A percentile compares a stretch with the other conserved stretches of the same genome.
phyloP scores from a whole-genome alignment of 2,329 filamentous ascomycete species.

The Geosmithia putterillii region DNA sequence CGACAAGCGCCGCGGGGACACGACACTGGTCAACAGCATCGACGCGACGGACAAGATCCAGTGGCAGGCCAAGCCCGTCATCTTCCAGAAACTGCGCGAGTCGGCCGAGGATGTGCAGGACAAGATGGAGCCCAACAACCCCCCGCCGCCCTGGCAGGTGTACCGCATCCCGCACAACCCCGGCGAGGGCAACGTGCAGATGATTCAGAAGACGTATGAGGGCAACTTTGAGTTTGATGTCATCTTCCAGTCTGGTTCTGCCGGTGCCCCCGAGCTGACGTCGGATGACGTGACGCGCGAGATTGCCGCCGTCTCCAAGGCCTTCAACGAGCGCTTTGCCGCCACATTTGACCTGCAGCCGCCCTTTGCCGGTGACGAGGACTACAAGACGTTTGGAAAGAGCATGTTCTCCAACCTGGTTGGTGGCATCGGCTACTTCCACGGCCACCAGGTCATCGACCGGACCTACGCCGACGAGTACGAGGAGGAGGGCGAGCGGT shows the following conservation, averaged over 20 bases:
- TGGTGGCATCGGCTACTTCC: constrained; percentile 91
- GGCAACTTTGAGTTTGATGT: constrained; percentile 90
- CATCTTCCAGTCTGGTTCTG: constrained; percentile 72
- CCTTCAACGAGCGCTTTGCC: constrained; percentile 65
- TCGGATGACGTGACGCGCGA: constrained; percentile 56
- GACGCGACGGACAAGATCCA: constrained; percentile 52
- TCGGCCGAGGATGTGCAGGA: constrained; percentile 36
- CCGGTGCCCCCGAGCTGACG: constrained; percentile 33
- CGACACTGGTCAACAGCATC: constrained; percentile 65
- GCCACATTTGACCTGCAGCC: constrained; percentile 53
- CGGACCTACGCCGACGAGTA: constrained; percentile 87
- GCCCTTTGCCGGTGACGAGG: constrained; percentile 57
- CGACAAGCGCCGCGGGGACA: constrained; percentile 41
- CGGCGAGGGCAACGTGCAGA: constrained; percentile 65
- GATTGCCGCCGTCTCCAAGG: constrained; percentile 51
- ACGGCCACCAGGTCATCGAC: constrained; percentile 79
- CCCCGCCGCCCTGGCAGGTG: constrained; percentile 74
- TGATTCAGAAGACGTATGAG: constrained; percentile 85
- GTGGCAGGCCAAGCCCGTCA: constrained; percentile 71
- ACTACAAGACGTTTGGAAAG: constrained; percentile 70
- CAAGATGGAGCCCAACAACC: constrained; percentile 43
- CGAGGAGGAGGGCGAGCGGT: constrained; percentile 87
- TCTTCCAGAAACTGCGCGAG: constrained; percentile 41
- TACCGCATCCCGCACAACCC: constrained; percentile 66
- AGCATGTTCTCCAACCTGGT: constrained; percentile 90